Evolutionary conservation across 2,329 filamentous ascomycete genomes (phyloP), one percentile per base, ranked within the genome.

Genomic region (Diplocarpon rosae): DNA sequence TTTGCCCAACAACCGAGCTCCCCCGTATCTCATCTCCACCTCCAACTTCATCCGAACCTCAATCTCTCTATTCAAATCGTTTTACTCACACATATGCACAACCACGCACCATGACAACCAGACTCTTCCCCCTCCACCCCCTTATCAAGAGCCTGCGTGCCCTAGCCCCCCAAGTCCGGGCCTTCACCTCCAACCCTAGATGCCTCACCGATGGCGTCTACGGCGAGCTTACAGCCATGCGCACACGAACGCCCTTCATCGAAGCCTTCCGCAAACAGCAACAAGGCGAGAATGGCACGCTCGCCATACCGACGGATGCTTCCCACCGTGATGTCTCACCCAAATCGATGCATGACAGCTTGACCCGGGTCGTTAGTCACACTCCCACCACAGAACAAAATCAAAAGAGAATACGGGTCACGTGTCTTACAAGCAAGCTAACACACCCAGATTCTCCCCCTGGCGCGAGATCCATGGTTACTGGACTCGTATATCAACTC

Each of bases 401-500:
- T 13, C 16, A n/a, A n/a, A n/a, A n/a, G n/a, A n/a, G n/a, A n/a
- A n/a, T n/a, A 33, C 5, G 3, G 17, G 24, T 24, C 29, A 24
- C 29, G 20, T 40, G 13, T 10, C 12, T 5, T 8, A 36, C 24
- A 38, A 28, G 6, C 2, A n/a, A 13, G 28, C 36, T 56, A 31
- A 56, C 37, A 34, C 5, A 24, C 41, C 32, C 63, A 80, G 76
- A 65, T 78, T 13, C 62, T 83, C 27, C 78, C 78, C 2, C 63
- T 85, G 30, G 77, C 75, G 15, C 72, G 75, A 62, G 80, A 85
- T 59, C 78, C 78, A 51, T 85, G 80, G 80, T 65, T 85, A 9
- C 63, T 83, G 28, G 81, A 85, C 59, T 76, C 74, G 1, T 85
- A 85, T 58, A 70, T 83, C 47, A 85, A 84, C 59, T 71, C 78